Evolutionary conservation across 805 yeast genomes (phyloP).

Genomic region (Cyberlindnera nakhonratchasimensis): DNA sequence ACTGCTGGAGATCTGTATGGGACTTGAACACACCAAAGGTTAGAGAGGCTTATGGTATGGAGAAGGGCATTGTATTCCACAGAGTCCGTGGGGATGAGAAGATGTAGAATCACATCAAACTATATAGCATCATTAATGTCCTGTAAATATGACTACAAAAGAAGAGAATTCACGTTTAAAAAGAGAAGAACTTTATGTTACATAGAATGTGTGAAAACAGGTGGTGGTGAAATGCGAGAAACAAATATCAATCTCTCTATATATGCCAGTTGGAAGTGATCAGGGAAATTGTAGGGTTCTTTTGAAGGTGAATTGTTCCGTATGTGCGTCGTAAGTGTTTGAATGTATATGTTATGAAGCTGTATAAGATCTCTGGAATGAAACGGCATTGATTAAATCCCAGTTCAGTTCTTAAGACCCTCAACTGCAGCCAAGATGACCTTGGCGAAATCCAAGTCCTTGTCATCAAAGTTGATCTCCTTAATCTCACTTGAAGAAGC

Average conservation of each 20-base stretch:
- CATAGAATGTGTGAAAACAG: constrained; percentile 2
- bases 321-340: constrained; percentile 1
- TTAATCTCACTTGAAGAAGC: constrained; percentile 34
- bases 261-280: constrained; percentile 1
- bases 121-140: neutral
- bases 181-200: neutral
- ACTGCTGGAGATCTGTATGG: constrained; percentile 82
- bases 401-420: constrained; percentile 39
- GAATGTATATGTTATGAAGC: neutral
- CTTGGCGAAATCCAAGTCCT: constrained; percentile 79
- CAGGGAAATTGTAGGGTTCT: neutral
- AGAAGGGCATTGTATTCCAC: constrained; percentile 70
- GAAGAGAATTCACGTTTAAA: too few relatives aligned
- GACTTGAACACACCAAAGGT: constrained; percentile 70
- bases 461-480: constrained; percentile 76
- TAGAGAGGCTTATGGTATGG: constrained; percentile 70
- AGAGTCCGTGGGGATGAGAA: constrained; percentile 25
- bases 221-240: neutral
- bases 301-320: neutral
- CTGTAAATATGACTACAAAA: neutral
- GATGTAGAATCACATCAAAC: constrained; percentile 4
- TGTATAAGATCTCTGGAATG: too few relatives aligned
- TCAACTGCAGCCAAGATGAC: constrained; percentile 65
- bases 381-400: neutral
- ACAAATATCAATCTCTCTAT: neutral